phyloP scores from a whole-genome alignment of 306 rosid genomes.

The Rosa chinensis region DNA sequence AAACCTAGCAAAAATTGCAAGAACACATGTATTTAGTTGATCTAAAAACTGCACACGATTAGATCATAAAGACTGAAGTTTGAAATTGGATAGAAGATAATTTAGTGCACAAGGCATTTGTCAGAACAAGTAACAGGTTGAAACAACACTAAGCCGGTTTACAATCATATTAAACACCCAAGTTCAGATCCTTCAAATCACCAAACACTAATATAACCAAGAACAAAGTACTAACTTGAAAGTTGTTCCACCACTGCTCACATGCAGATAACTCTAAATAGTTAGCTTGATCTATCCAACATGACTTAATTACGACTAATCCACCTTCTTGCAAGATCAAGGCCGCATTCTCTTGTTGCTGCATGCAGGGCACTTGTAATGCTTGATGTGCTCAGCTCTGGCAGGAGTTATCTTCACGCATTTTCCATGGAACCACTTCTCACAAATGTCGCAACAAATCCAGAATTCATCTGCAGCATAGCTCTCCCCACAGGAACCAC shows the following conservation, averaged over 20 bases:
- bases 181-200: conserved; percentile 32
- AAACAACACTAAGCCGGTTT: not conserved
- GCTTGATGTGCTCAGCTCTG: conserved; percentile 66
- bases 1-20: not conserved
- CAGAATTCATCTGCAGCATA: conserved; percentile 60
- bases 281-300: conserved; percentile 41
- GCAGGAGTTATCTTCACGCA: conserved; percentile 70
- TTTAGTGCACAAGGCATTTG: conserved; percentile 11
- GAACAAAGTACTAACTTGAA: conserved; percentile 27
- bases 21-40: not conserved
- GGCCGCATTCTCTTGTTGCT: conserved; percentile 62
- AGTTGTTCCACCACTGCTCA: conserved; percentile 35
- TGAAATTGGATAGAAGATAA: not conserved
- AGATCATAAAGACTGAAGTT: not conserved
- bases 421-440: conserved; percentile 68
- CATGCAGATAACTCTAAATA: conserved; percentile 31
- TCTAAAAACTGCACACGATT: not conserved
- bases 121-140: conserved; percentile 11
- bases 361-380: conserved; percentile 70
- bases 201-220: conserved; percentile 11
- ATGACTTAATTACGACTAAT: conserved; percentile 36
- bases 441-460: conserved; percentile 63
- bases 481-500: conserved; percentile 58
- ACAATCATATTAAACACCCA: not conserved
- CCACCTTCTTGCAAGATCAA: conserved; percentile 32